phyloP scores from a whole-genome alignment of 495 filamentous ascomycete genomes.

The Tuber melanosporum region DNA sequence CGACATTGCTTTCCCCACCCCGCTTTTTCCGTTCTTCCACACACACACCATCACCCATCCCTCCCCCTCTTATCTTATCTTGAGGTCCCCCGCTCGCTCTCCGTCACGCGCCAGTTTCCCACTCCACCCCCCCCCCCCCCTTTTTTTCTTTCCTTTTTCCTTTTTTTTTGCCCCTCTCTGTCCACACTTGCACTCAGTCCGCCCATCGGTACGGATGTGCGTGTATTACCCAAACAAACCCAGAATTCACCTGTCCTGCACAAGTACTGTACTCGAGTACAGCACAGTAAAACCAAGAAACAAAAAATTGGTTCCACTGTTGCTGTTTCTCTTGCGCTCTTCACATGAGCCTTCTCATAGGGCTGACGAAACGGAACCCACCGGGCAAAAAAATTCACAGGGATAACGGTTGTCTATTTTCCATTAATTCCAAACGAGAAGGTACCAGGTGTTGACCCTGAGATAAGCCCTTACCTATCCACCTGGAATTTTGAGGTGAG shows the following conservation, averaged over 20 bases:
- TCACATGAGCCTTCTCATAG: slow-evolving; percentile 17
- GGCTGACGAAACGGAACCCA: slow-evolving; percentile 23
- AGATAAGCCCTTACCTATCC: slow-evolving; percentile 71
- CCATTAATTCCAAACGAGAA: slow-evolving; percentile 77
- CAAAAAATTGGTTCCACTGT: neutral
- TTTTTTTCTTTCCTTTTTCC: neutral
- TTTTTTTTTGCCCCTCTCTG: neutral
- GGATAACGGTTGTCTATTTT: slow-evolving; percentile 80
- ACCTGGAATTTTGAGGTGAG: slow-evolving; percentile 86
- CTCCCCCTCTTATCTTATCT: slow-evolving; percentile 2
- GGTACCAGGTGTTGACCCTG: slow-evolving; percentile 71
- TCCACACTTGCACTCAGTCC: neutral
- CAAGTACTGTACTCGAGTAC: too few relatives aligned
- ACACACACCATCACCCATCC: neutral
- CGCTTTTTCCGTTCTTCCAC: slow-evolving; percentile 5
- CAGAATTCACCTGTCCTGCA: neutral
- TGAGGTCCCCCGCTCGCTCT: neutral
- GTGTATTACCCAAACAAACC: neutral
- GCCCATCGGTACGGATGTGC: neutral
- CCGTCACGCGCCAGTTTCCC: slow-evolving; percentile 6
- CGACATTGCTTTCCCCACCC: slow-evolving; percentile 5
- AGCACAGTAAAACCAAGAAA: neutral
- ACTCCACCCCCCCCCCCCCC: slow-evolving; percentile 2
- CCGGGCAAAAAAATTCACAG: slow-evolving; percentile 15
- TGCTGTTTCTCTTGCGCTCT: neutral